Base-by-base conservation (phyloP, 1,284 basidiomycete species). In the Tremellales sp. region DNA sequence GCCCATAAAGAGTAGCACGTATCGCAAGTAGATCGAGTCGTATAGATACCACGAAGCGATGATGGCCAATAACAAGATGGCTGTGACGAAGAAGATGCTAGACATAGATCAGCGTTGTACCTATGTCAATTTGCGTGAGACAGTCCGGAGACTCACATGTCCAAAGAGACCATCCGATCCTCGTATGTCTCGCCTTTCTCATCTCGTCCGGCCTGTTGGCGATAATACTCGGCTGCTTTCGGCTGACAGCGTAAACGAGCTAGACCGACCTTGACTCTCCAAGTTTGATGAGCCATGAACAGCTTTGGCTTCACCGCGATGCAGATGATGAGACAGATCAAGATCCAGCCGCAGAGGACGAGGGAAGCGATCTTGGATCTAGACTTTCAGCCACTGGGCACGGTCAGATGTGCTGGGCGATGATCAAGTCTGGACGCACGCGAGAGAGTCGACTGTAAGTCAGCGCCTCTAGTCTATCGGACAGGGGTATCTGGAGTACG, bases 1-100 rank as follows among this genome's bases (percentile, higher is more conserved):
- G 11, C 65, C 65, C 39, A 65, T 57, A 44, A 59, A 60, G 22
- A 68, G 56, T 46, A 68, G 60, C 19, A 61, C 45, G 43, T 63
- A 66, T 21, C 65, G 62, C 11, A 68, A 51, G 17, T 35, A 57
- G 27, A 63, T 58, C 21, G 65, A 65, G 39, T 68, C 65, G 46
- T 57, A 52, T 39, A 58, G 48, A 25, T 54, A 54, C 65, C 65
- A 68, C 1, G 54, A 31, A n/a, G 29, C 42, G 5, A 60, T 19
- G 25, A 54, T 51, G 8, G 36, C 46, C 8, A 45, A 11, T 10
- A 36, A 17, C 15, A 60, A 29, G 22, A 62, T 23, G 3, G 47
- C 22, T 17, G 36, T 45, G 24, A 63, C 51, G 15, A 50, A 22
- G 39, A 24, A 13, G 7, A 40, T 40, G 23, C 39, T 40, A 24